Conservation (phyloP, 164 flowering plant genomes). For the Paratinospora sagittata region DNA sequence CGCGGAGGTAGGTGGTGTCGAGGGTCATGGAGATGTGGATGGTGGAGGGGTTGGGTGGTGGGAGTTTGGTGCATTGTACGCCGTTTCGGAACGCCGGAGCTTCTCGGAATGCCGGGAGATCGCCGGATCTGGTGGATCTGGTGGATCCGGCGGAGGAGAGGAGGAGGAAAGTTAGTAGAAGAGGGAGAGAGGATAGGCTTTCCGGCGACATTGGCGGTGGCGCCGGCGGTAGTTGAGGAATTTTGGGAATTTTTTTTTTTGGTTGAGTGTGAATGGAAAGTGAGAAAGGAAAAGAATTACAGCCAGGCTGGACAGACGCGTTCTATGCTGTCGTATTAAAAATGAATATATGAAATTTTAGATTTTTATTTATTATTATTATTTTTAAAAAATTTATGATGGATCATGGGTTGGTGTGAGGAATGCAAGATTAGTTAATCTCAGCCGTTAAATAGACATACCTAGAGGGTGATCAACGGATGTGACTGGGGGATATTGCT, state of each 20-base stretch:
- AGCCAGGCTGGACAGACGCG: conserved; percentile 42
- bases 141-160: background rate
- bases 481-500: background rate
- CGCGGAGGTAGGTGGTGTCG: conserved; percentile 72
- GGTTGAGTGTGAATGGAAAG: background rate
- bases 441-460: background rate
- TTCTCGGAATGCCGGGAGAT: conserved; percentile 43
- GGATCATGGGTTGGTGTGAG: background rate
- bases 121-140: conserved; percentile 12
- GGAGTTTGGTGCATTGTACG: conserved; percentile 29
- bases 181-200: conserved; percentile 1
- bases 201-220: conserved; percentile 8
- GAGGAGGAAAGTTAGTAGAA: background rate
- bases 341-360: background rate
- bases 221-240: conserved; percentile 9
- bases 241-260: background rate
- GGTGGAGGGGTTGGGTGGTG: conserved; percentile 19
- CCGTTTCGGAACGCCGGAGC: conserved; percentile 77
- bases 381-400: no score
- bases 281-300: background rate
- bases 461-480: background rate
- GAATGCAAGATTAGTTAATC: background rate
- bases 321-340: background rate
- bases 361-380: no score
- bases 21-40: conserved; percentile 78